Conservation (phyloP, 345 rosid species). For the Eucalyptus lansdowneana region DNA sequence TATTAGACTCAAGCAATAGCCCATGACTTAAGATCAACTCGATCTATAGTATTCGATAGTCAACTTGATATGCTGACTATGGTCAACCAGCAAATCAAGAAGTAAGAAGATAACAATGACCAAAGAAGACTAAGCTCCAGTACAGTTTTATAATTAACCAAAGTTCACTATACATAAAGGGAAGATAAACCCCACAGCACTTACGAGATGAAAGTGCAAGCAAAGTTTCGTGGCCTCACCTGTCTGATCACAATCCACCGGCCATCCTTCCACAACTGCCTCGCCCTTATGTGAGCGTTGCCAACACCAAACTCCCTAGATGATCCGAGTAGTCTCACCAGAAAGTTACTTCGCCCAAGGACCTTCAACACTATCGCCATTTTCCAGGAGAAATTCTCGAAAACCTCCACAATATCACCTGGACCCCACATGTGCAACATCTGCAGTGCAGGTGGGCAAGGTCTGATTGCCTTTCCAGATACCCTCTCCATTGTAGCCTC, state of each 20-base stretch:
- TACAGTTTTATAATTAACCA: background rate
- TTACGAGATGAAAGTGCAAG: background rate
- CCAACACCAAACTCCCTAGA: constrained; percentile 36
- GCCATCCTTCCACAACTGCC: constrained; percentile 60
- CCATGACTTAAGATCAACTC: background rate
- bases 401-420: constrained; percentile 75
- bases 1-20: background rate
- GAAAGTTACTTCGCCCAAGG: constrained; percentile 17
- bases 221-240: constrained; percentile 11
- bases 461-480: constrained; percentile 47
- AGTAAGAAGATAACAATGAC: background rate
- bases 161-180: background rate
- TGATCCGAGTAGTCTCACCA: constrained; percentile 63
- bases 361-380: constrained; percentile 47
- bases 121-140: background rate
- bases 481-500: constrained; percentile 19
- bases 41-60: background rate
- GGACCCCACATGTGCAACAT: constrained; percentile 29
- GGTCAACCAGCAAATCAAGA: background rate
- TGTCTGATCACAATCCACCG: constrained; percentile 55
- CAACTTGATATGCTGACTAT: background rate
- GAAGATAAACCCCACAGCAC: background rate
- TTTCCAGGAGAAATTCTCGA: constrained; percentile 53
- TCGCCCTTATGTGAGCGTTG: constrained; percentile 27
- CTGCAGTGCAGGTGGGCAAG: constrained; percentile 27